phyloP scores from a whole-genome alignment of 1,284 basidiomycete species.

The Golubevia pallescens region DNA sequence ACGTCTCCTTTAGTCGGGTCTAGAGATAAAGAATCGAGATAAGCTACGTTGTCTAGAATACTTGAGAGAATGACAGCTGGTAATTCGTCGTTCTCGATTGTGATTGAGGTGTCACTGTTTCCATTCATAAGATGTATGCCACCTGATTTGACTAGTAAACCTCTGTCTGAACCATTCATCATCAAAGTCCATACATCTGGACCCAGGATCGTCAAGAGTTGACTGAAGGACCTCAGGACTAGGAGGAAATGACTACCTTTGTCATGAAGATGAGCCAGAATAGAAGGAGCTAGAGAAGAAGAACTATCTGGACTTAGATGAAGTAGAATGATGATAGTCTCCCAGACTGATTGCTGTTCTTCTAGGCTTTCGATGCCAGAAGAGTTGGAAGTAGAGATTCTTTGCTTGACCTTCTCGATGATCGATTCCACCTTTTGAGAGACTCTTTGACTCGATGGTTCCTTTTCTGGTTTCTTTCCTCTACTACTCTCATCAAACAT shows the following conservation, averaged over 20 bases:
- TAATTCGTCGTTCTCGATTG: constrained; percentile 22
- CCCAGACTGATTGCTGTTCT: constrained; percentile 20
- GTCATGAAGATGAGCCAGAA: constrained; percentile 29
- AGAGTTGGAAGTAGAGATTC: not conserved
- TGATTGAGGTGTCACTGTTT: no score
- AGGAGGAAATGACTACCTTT: constrained; percentile 24
- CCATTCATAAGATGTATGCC: no score
- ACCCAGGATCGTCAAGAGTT: constrained; percentile 25
- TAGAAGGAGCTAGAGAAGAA: constrained; percentile 13
- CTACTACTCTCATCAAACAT: no score
- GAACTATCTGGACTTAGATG: constrained; percentile 19
- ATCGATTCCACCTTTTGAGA: no score
- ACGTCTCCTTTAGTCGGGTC: not conserved
- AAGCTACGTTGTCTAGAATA: constrained; percentile 44
- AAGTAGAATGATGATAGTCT: constrained; percentile 23
- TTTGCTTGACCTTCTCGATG: no score
- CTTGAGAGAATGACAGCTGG: constrained; percentile 32
- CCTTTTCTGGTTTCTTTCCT: no score
- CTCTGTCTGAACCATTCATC: no score
- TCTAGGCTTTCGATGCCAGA: no score
- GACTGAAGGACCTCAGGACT: constrained; percentile 26
- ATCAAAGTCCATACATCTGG: constrained; percentile 18
- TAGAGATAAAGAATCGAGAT: not conserved
- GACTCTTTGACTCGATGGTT: no score
- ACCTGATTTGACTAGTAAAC: no score